Evolutionary conservation across 1,284 basidiomycete species (phyloP), one percentile per base, ranked within the genome.

Genomic region (Naganishia sp.): DNA sequence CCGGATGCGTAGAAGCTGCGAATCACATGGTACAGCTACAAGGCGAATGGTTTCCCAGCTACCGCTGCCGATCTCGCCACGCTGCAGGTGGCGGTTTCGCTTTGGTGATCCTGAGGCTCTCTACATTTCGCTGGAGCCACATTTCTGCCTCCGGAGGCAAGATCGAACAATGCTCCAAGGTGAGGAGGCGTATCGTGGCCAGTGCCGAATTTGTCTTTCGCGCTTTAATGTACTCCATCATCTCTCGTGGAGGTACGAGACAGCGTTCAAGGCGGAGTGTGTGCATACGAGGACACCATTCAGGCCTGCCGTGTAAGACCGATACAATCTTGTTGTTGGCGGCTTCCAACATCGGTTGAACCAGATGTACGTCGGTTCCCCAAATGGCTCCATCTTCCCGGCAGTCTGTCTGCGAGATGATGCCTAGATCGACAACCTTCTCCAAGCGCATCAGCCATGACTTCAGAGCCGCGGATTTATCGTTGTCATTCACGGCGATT

Each of bases 251-350:
- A 13, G 57, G 48, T 13, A 61, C 48, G 3, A 61, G 48, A n/a
- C 57, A 61, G n/a, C 48, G 57, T 11, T 36, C 46, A 1, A 61
- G 48, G 49, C 57, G 57, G 50, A 61, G 46, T 7, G 57, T 50
- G 11, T 50, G 57, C 57, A 61, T 61, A 25, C 39, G 57, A 6
- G 57, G 57, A 36, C 57, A 61, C 57, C 57, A 61, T 43, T 61
- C 57, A 43, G 25, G 57, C 36, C 57, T 50, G 39, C 48, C 48
- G 25, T 61, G 57, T 16, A 61, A 16, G 6, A 61, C 23, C 21
- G 57, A 33, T 9, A 61, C 57, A 4, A 61, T 28, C 16, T 52
- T 61, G 36, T 61, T 61, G 21, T 61, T 61, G 9, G 39, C 57
- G 10, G 57, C 57, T 50, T 61, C 57, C 18, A 61, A n/a, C 57